phyloP scores from a whole-genome alignment of 192 early-diverging fungal genomes.

The Geranomyces michiganensis region DNA sequence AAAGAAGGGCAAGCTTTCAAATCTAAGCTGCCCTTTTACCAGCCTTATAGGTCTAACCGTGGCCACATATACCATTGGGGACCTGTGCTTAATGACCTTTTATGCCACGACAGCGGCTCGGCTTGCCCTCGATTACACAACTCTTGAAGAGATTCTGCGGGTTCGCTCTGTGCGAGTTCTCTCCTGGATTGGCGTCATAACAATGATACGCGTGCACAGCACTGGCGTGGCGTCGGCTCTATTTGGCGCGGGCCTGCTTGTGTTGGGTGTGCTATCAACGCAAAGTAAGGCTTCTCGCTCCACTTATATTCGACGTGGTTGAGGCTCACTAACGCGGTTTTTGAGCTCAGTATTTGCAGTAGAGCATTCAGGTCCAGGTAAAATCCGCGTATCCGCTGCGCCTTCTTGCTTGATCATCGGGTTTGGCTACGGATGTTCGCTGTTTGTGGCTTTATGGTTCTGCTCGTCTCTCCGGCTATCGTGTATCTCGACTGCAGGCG shows the following conservation, averaged over 20 bases:
- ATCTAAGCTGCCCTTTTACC: too few relatives aligned
- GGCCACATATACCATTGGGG: slow-evolving; percentile 18
- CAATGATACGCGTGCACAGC: slow-evolving; percentile 19
- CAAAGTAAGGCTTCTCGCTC: background rate
- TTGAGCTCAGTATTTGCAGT: slow-evolving; percentile 2
- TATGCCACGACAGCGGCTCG: slow-evolving; percentile 25
- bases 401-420: slow-evolving; percentile 2
- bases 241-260: slow-evolving; percentile 5
- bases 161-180: slow-evolving; percentile 16
- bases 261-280: slow-evolving; percentile 14
- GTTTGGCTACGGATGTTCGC: background rate
- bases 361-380: background rate
- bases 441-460: slow-evolving; percentile 12
- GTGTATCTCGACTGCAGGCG: slow-evolving; percentile 15
- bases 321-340: background rate
- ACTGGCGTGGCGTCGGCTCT: slow-evolving; percentile 17
- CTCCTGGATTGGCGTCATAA: slow-evolving; percentile 19
- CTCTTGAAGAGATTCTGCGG: slow-evolving; percentile 11
- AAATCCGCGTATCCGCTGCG: background rate
- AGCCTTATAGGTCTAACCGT: slow-evolving; percentile 17
- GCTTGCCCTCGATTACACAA: slow-evolving; percentile 13
- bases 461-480: slow-evolving; percentile 15
- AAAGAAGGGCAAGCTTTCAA: too few relatives aligned
- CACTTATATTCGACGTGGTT: too few relatives aligned
- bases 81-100: slow-evolving; percentile 12